Conservation (phyloP, 305 asterid genomes). For the Lippia alba region DNA sequence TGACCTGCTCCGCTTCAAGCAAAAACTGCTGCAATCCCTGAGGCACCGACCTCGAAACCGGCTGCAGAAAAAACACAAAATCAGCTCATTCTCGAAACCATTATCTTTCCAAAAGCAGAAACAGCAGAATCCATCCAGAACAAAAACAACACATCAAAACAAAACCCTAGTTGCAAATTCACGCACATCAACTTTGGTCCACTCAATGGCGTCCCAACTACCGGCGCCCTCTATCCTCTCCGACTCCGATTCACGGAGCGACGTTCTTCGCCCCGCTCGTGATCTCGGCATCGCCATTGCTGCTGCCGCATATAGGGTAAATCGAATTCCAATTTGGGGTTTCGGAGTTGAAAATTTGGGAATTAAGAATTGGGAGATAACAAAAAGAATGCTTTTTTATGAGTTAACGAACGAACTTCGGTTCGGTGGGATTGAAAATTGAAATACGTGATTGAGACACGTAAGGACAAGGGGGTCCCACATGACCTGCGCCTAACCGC, state of each 20-base stretch:
- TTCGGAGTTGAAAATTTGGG: not conserved
- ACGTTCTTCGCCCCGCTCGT: slow-evolving; percentile 65
- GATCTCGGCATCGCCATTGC: slow-evolving; percentile 65
- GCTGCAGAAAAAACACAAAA: slow-evolving; percentile 48
- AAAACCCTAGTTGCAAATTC: slow-evolving; percentile 38
- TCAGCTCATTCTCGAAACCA: slow-evolving; percentile 16
- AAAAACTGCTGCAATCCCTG: slow-evolving; percentile 65
- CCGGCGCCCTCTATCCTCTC: slow-evolving; percentile 83
- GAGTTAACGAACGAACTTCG: slow-evolving; percentile 41
- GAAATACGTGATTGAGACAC: slow-evolving; percentile 42
- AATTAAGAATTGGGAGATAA: not conserved
- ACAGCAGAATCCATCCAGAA: slow-evolving; percentile 5
- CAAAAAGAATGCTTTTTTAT: slow-evolving; percentile 14
- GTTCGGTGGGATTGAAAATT: slow-evolving; percentile 32
- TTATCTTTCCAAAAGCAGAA: slow-evolving; percentile 8
- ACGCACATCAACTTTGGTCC: slow-evolving; percentile 93
- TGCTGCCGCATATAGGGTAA: slow-evolving; percentile 29
- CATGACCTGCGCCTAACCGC: slow-evolving; percentile 29
- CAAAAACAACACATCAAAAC: slow-evolving; percentile 20
- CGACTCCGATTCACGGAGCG: slow-evolving; percentile 68
- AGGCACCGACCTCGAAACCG: slow-evolving; percentile 72
- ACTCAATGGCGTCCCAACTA: slow-evolving; percentile 93
- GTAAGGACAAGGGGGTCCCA: slow-evolving; percentile 44
- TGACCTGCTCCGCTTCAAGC: slow-evolving; percentile 69
- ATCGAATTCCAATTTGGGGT: slow-evolving; percentile 27